Percentiles rank a stretch among this genome's conserved stretches.
These are phyloP conservation scores for Tilletia setariae DNA, from an alignment of 1,284 basidiomycete genomes.

Conservation along the genomic window DNA sequence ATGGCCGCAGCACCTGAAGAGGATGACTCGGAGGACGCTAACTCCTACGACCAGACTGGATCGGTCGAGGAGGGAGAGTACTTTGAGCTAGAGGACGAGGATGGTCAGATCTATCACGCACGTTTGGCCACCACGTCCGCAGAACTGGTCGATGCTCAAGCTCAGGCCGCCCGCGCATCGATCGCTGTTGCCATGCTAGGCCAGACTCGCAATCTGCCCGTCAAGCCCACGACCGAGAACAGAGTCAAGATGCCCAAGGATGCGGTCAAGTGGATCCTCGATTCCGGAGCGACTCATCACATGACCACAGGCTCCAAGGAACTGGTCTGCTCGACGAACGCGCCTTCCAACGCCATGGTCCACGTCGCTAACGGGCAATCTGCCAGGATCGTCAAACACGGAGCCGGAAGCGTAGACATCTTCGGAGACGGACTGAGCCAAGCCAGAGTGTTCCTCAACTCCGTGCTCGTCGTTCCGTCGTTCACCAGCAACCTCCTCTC, in stretches of 20 bases:
- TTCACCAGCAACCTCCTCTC: too few species aligned
- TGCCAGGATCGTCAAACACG: background rate
- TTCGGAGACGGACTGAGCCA: background rate
- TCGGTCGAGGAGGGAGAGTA: background rate
- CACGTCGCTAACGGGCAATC: background rate
- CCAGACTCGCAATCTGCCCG: background rate
- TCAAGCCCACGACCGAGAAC: background rate
- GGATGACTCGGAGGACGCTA: background rate
- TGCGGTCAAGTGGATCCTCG: slow-evolving; percentile 4
- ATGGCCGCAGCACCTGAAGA: background rate
- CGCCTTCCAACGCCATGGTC: background rate
- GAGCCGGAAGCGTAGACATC: background rate
- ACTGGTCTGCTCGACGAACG: background rate
- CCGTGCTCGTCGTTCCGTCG: background rate
- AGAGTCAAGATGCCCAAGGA: background rate
- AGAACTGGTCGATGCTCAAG: background rate
- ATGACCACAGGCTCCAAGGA: background rate
- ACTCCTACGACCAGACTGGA: background rate
- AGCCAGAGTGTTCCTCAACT: background rate
- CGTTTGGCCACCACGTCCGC: background rate
- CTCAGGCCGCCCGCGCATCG: background rate
- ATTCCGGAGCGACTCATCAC: slow-evolving; percentile 1
- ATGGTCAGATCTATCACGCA: background rate
- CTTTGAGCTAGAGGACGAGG: background rate
- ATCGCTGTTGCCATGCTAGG: background rate